Conservation (phyloP, 805 yeast species). For the Starmerella bombi region DNA sequence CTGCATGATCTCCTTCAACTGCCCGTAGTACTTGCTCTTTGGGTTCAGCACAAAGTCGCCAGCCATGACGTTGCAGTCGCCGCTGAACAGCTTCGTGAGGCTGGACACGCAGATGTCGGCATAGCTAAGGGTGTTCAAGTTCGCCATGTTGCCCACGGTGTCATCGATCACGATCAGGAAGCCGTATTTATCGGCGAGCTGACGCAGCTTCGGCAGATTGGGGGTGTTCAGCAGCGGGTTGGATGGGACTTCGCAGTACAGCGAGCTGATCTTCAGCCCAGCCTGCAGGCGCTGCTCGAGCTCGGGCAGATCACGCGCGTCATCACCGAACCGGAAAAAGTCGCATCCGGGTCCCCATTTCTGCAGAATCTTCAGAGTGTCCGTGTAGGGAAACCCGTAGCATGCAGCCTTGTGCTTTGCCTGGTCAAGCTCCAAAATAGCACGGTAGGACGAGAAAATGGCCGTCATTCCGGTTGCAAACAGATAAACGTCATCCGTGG, state of each 20-base stretch:
- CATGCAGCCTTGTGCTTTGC: constrained; percentile 53
- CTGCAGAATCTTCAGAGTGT: constrained; percentile 68
- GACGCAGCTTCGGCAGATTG: constrained; percentile 49
- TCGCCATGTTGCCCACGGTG: constrained; percentile 82
- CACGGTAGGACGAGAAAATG: constrained; percentile 64
- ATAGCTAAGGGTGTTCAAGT: constrained; percentile 64
- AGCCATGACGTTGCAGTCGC: constrained; percentile 92
- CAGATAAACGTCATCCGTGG: constrained; percentile 40
- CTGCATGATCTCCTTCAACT: constrained; percentile 37
- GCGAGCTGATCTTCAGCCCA: constrained; percentile 51
- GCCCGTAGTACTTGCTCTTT: constrained; percentile 36
- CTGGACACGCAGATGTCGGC: constrained; percentile 83
- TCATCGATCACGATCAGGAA: constrained; percentile 85
- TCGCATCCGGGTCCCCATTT: constrained; percentile 89
- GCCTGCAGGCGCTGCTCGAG: constrained; percentile 47
- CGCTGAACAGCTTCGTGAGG: constrained; percentile 81
- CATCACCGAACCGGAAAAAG: constrained; percentile 68
- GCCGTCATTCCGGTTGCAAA: constrained; percentile 91
- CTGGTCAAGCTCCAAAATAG: constrained; percentile 20
- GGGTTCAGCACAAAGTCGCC: constrained; percentile 79
- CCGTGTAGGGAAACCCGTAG: constrained; percentile 93
- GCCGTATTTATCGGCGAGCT: constrained; percentile 51
- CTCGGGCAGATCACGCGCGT: constrained; percentile 47
- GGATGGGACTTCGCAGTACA: constrained; percentile 89
- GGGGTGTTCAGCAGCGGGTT: constrained; percentile 87